Percentiles rank a stretch among this genome's conserved stretches.
Evolutionary conservation across 768 basidiomycete genomes (phyloP).

Genomic region (Leccinum obscurum): DNA sequence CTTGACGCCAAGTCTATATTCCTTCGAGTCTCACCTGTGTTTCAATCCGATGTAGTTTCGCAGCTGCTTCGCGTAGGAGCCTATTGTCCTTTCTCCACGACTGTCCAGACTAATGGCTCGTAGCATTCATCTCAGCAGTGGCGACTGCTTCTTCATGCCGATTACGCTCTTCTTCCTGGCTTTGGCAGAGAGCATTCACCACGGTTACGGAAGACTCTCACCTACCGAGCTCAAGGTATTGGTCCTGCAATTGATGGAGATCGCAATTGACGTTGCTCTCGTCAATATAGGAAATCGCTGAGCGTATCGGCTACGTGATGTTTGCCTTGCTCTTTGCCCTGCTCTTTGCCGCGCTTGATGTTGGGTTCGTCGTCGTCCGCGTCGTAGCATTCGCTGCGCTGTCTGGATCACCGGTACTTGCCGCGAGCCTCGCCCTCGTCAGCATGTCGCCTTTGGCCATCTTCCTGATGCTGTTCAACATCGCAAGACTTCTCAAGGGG

Average conservation of each 20-base stretch:
- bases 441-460: constrained; percentile 9
- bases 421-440: constrained; percentile 11
- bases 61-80: constrained; percentile 16
- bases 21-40: not conserved
- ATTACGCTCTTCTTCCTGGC: constrained; percentile 16
- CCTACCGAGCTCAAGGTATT: constrained; percentile 26
- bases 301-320: constrained; percentile 13
- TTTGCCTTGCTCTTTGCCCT: constrained; percentile 19
- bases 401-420: constrained; percentile 15
- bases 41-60: constrained; percentile 9
- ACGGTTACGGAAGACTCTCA: constrained; percentile 24
- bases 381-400: constrained; percentile 12
- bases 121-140: constrained; percentile 21
- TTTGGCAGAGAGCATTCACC: constrained; percentile 20
- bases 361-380: constrained; percentile 22
- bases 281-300: constrained; percentile 10
- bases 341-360: constrained; percentile 20
- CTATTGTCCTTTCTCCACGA: not conserved
- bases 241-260: not conserved
- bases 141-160: constrained; percentile 12
- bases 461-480: constrained; percentile 5
- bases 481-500: not conserved
- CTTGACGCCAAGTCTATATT: no score
- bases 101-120: constrained; percentile 3
- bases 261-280: not conserved